phyloP scores from a whole-genome alignment of 371 early-diverging fungal genomes.

The Zopfochytrium polystomum region DNA sequence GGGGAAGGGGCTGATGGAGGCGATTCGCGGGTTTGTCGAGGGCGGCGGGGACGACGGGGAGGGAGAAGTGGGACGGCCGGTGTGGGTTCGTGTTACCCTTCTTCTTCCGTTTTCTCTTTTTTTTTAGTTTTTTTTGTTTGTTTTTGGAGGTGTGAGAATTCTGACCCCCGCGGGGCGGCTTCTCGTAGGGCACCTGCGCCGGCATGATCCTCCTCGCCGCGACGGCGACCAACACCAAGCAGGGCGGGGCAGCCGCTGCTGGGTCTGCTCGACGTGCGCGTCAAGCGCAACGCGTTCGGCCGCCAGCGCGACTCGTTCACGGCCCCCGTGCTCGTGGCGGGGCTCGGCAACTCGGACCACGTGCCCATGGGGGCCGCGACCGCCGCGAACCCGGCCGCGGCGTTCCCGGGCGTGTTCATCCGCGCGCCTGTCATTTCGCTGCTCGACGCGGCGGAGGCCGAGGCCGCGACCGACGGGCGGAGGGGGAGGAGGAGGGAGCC shows the following conservation, averaged over 20 bases:
- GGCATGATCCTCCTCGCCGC: conserved; percentile 90
- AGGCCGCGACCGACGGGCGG: conserved; percentile 48
- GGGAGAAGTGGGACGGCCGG: not conserved
- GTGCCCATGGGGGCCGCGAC: conserved; percentile 8
- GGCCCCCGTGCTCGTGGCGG: conserved; percentile 62
- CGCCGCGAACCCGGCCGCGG: conserved; percentile 27
- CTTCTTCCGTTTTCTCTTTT: no score
- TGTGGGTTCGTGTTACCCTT: no score
- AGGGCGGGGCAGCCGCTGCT: conserved; percentile 82
- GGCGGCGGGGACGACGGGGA: conserved; percentile 61
- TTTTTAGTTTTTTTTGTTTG: no score
- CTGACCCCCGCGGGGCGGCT: not conserved
- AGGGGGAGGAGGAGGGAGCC: not conserved
- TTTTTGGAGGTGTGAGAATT: no score
- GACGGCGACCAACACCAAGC: conserved; percentile 68
- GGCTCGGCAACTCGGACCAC: no score
- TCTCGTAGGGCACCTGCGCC: conserved; percentile 83
- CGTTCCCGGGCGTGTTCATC: conserved; percentile 87
- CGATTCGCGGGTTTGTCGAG: conserved; percentile 72
- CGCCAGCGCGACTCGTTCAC: conserved; percentile 86
- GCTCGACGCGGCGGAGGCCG: conserved; percentile 60
- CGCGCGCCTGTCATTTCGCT: conserved; percentile 88
- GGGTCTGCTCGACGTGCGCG: conserved; percentile 77
- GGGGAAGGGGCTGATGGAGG: conserved; percentile 69
- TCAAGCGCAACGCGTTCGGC: conserved; percentile 91